Base-by-base conservation (phyloP, 202 grass and related monocot species). In the Schoenoplectus tabernaemontani region DNA sequence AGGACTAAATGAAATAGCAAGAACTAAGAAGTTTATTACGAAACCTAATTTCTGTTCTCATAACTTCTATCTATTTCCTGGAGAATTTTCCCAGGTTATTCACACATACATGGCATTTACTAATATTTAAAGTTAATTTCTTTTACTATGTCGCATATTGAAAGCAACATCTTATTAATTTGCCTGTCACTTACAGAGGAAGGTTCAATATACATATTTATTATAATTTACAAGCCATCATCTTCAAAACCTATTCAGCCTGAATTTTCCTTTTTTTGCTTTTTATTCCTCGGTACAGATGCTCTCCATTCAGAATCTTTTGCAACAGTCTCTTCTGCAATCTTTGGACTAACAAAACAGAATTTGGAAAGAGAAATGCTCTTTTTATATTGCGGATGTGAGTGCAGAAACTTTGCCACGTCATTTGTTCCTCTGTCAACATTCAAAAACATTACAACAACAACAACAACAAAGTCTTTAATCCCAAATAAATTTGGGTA, bases 331-430 rank as follows among this genome's bases (percentile, higher is more conserved):
- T 90, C 89, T 68, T 94, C 95, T 23, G 86, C 82, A 60, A 94
- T 64, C 82, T 89, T 97, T 43, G 89, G 91, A 48, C 84, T 70
- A 33, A 85, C 43, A 86, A 97, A 97, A 24, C 81, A 93, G 83
- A 97, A 97, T 34, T 79, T 80, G 51, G 90, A 89, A 77, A 42
- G 7, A 23, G 91, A 84, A 2, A 92, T 63, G 22, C 36, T 82
- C 50, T 80, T 59, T 53, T 85, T 89, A 80, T 94, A 97, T 68
- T 94, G 71, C 37, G 94, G 89, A 78, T 87, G 51, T 39, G 84
- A 81, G 59, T 90, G 84, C 1, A 97, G 81, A 77, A 97, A 97
- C 84, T 87, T 97, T 13, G 85, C 87, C 44, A 94, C 88, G 4
- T 94, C 95, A 37, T 57, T 71, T 0, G 53, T 39, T 66, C 91